A percentile compares a stretch with the other conserved stretches of the same genome.
Evolutionary conservation across 495 filamentous ascomycete genomes (phyloP).

Genomic region (Aspergillus indologenus): DNA sequence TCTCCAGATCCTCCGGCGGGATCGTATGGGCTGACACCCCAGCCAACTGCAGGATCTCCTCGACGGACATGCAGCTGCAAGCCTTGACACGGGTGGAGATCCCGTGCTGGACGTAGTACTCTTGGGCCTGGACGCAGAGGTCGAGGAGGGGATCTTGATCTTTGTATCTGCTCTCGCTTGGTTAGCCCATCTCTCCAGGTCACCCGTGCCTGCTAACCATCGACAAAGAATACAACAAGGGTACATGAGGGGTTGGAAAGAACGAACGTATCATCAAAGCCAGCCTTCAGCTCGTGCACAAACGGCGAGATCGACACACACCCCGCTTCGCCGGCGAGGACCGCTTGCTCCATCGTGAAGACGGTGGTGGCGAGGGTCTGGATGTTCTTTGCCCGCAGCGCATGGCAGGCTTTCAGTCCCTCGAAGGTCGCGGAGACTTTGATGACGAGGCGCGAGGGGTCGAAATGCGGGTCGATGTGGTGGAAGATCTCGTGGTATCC

Average conservation of each 20-base stretch:
- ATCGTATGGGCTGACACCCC: constrained; percentile 7
- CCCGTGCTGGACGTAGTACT: neutral
- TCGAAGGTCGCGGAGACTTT: constrained; percentile 11
- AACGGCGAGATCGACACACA: constrained; percentile 14
- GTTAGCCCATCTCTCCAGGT: no score
- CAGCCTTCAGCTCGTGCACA: constrained; percentile 2
- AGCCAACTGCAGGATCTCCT: constrained; percentile 8
- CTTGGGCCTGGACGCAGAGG: constrained; percentile 4
- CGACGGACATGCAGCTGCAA: neutral
- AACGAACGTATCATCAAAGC: neutral
- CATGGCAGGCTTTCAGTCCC: constrained; percentile 9
- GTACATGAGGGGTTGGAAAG: neutral
- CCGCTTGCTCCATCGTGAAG: constrained; percentile 10
- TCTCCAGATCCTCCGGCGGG: neutral
- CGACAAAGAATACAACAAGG: no score
- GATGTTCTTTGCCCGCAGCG: neutral
- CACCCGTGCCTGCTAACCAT: no score
- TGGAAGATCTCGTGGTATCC: constrained; percentile 4
- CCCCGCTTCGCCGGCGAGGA: constrained; percentile 9
- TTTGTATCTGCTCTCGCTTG: neutral
- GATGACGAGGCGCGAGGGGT: constrained; percentile 1
- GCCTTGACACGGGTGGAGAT: constrained; percentile 7
- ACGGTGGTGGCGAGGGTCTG: constrained; percentile 11
- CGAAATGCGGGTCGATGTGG: neutral
- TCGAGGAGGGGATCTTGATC: neutral